Percentiles rank a stretch among this genome's conserved stretches.
Conservation (phyloP, 2,329 filamentous ascomycete genomes). For the Aspergillus transmontanensis region DNA sequence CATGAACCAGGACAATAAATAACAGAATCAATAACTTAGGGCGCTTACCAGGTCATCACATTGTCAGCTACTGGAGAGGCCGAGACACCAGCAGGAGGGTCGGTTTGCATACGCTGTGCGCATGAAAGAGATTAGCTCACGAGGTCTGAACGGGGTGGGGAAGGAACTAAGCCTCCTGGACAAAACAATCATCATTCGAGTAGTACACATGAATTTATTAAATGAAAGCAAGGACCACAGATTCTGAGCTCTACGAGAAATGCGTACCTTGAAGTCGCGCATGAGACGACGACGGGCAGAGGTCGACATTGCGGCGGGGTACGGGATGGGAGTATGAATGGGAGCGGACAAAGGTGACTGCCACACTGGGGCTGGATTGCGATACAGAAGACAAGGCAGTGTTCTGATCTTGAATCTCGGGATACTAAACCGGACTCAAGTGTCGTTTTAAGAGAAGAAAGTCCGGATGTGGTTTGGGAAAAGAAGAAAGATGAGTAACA, state of each 20-base stretch:
- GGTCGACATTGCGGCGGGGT: conserved; percentile 71
- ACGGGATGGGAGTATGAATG: background rate
- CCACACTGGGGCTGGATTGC: background rate
- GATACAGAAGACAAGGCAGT: background rate
- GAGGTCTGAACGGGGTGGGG: background rate
- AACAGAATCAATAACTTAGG: background rate
- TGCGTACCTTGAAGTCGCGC: conserved; percentile 94
- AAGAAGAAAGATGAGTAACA: conserved; percentile 3
- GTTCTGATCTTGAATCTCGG: background rate
- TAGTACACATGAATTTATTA: background rate
- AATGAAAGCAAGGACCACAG: conserved; percentile 5
- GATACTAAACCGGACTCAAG: background rate
- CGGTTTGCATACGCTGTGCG: conserved; percentile 92
- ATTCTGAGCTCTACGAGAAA: background rate
- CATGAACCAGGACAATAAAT: background rate
- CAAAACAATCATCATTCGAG: background rate
- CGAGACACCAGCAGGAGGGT: conserved; percentile 94
- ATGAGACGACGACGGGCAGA: conserved; percentile 93
- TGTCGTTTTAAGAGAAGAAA: background rate
- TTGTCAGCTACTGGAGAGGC: conserved; percentile 80
- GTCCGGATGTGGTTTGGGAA: conserved; percentile 6
- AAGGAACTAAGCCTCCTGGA: background rate
- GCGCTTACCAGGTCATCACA: conserved; percentile 43
- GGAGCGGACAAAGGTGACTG: background rate
- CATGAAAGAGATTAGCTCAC: conserved; percentile 17